These are phyloP conservation scores for Raphanus raphanistrum DNA, from an alignment of 345 rosid species.

Conservation along the genomic window DNA sequence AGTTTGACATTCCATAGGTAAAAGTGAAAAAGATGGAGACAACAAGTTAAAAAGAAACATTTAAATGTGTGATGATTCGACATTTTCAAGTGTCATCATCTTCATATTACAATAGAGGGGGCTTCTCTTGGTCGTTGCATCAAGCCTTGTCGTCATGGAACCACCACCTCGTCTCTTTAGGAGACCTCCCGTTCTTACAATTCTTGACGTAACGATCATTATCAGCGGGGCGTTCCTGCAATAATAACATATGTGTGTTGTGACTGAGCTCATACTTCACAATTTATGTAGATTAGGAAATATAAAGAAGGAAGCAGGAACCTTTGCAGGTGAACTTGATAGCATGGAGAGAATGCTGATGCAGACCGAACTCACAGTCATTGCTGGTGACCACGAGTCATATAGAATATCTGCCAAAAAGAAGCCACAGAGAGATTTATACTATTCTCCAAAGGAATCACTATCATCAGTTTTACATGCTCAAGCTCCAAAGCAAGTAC, in stretches of 20 bases:
- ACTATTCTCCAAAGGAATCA: neutral
- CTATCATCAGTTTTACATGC: neutral
- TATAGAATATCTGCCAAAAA: slow-evolving; percentile 75
- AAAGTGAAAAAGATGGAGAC: neutral
- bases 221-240: slow-evolving; percentile 95
- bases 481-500: neutral
- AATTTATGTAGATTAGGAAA: neutral
- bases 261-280: neutral
- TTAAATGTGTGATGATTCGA: slow-evolving; percentile 3
- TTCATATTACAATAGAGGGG: slow-evolving; percentile 12
- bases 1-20: slow-evolving; percentile 4
- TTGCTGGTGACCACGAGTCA: slow-evolving; percentile 99
- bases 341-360: slow-evolving; percentile 99
- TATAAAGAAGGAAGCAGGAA: slow-evolving; percentile 17
- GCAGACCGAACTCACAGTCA: slow-evolving; percentile 96
- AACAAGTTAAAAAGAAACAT: slow-evolving; percentile 2
- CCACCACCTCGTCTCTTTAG: slow-evolving; percentile 99
- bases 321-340: slow-evolving; percentile 95
- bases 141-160: slow-evolving; percentile 94
- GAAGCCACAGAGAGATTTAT: neutral
- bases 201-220: slow-evolving; percentile 96
- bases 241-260: neutral
- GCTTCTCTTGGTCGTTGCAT: slow-evolving; percentile 6
- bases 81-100: slow-evolving; percentile 17
- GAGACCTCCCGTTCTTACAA: slow-evolving; percentile 93